phyloP scores from a whole-genome alignment of 495 filamentous ascomycete genomes.

The Neurospora tetrasperma region DNA sequence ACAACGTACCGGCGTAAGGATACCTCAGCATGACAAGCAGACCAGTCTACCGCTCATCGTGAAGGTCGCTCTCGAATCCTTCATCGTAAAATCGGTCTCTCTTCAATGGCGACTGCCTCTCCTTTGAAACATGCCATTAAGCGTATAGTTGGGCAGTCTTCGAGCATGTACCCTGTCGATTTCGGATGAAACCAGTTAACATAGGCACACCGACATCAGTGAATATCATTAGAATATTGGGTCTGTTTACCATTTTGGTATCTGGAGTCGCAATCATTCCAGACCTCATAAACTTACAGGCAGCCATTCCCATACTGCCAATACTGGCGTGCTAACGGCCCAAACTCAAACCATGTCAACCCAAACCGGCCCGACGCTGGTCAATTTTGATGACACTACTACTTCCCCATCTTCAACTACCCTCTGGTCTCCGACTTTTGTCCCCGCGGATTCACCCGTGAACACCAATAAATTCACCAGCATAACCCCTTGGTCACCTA shows the following conservation, averaged over 20 bases:
- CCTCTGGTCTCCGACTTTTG: neutral
- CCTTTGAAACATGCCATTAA: neutral
- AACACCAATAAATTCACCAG: neutral
- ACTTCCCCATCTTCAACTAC: neutral
- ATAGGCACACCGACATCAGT: neutral
- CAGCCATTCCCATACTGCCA: neutral
- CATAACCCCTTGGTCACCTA: neutral
- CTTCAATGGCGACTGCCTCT: neutral
- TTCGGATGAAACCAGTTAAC: too few species aligned
- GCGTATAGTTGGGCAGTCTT: neutral
- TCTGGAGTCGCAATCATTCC: neutral
- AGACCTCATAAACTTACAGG: neutral
- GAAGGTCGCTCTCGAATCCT: neutral
- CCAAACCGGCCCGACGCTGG: neutral
- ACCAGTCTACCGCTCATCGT: neutral
- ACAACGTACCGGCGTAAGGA: neutral
- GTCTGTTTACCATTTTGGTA: neutral
- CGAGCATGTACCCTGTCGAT: neutral
- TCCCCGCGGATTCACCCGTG: neutral
- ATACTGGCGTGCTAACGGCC: neutral
- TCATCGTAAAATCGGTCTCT: neutral
- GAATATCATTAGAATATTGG: neutral
- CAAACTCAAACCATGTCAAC: neutral
- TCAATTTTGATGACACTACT: neutral
- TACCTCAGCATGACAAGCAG: neutral